Base-by-base conservation (phyloP, 305 asterid species). In the Coffea humblotiana region DNA sequence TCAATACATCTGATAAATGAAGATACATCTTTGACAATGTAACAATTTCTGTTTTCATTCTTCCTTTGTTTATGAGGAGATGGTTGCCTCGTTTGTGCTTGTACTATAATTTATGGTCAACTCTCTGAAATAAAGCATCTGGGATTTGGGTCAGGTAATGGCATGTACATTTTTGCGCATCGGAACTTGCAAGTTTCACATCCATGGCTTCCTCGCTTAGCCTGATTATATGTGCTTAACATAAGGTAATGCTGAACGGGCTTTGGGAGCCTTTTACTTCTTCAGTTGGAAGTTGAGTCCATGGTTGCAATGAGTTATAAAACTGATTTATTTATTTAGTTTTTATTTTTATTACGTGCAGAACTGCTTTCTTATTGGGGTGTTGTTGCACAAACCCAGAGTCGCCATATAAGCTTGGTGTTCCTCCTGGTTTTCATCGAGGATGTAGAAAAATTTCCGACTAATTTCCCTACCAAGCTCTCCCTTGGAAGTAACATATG, bases 1-100 rank as follows among this genome's bases (percentile, higher is more conserved):
- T 75, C 77, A 83, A 83, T 80, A 83, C 89, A 82, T 75, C 75
- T 65, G 71, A 76, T 81, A 72, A 82, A 74, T 80, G 76, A 76
- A 52, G 77, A 75, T 25, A 70, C 80, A 60, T 79, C 85, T 80
- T 82, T 84, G 80, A 71, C 80, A 71, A 80, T 47, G 84, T 74
- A 54, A 72, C 48, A 65, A 71, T 76, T 78, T 35, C 67, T 79
- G 58, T 58, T 45, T 80, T 75, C 47, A 11, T 56, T 64, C 49
- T 68, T 72, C 67, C 21, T 79, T 60, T 77, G 19, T 77, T 32
- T 77, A 19, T 71, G 48, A 61, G 78, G 71, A 66, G 65, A 58
- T 82, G 67, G 48, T 71, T 75, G 52, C 29, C 60, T 73, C 35
- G 32, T 63, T 35, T 60, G 72, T 74, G 35, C 79, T 69, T 4